Evolutionary conservation across 2,329 filamentous ascomycete genomes (phyloP).

Genomic region (Fulvia fulva): DNA sequence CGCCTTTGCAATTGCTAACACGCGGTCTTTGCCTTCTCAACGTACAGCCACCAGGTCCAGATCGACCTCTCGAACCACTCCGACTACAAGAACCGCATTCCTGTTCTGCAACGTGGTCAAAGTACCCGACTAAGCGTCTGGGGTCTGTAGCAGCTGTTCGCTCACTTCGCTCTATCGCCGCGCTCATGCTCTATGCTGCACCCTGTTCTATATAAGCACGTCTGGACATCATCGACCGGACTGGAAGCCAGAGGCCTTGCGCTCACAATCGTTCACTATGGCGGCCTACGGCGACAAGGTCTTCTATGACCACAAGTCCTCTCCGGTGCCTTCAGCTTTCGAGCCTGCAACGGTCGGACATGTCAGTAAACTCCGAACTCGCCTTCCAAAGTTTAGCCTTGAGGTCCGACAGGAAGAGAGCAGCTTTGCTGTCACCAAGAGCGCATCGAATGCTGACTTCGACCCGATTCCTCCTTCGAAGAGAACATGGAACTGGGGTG

Average conservation of each 20-base stretch:
- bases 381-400: slow-evolving; percentile 30
- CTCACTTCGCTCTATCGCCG: background rate
- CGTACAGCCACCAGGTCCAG: background rate
- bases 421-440: slow-evolving; percentile 33
- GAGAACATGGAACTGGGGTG: slow-evolving; percentile 35
- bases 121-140: background rate
- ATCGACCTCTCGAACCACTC: background rate
- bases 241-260: background rate
- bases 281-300: slow-evolving; percentile 9
- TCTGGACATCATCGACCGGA: background rate
- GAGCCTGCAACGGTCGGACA: slow-evolving; percentile 26
- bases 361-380: slow-evolving; percentile 22
- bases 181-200: background rate
- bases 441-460: slow-evolving; percentile 37
- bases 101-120: background rate
- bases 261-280: slow-evolving; percentile 5
- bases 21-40: background rate
- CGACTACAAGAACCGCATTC: background rate
- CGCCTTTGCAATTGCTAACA: background rate
- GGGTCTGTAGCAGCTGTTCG: no score
- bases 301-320: slow-evolving; percentile 21
- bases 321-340: slow-evolving; percentile 23
- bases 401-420: slow-evolving; percentile 34
- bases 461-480: slow-evolving; percentile 38
- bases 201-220: background rate